phyloP scores from a whole-genome alignment of 805 yeast genomes.

The Myxozyma udenii region DNA sequence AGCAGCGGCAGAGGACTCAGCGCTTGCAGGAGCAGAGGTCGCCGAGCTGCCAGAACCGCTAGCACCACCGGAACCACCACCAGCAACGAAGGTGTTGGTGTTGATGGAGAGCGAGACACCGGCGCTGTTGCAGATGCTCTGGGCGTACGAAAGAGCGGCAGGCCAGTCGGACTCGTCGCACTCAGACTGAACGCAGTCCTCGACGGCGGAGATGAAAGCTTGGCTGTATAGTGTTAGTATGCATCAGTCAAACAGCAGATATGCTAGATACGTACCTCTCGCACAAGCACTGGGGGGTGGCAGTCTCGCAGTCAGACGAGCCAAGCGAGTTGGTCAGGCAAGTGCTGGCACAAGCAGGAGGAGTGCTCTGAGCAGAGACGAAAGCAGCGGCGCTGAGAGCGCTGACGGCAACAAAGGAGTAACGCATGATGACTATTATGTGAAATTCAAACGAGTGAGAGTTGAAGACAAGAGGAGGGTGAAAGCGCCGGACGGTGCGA shows the following conservation, averaged over 20 bases:
- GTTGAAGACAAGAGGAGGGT: not conserved
- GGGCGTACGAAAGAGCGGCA: conserved; percentile 25
- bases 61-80: conserved; percentile 4
- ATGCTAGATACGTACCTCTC: conserved; percentile 5
- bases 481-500: not conserved
- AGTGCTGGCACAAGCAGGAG: conserved; percentile 25
- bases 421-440: not conserved
- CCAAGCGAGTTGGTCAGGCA: conserved; percentile 20
- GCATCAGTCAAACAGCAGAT: not conserved
- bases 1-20: not conserved
- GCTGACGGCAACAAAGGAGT: not conserved
- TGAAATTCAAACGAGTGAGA: not conserved
- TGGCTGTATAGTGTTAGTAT: not conserved
- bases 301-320: conserved; percentile 24
- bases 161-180: conserved; percentile 19
- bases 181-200: conserved; percentile 19
- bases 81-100: conserved; percentile 19
- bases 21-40: conserved; percentile 1
- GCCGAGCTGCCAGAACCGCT: conserved; percentile 1
- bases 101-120: conserved; percentile 24
- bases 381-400: conserved; percentile 5
- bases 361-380: conserved; percentile 17
- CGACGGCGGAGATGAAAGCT: conserved; percentile 22
- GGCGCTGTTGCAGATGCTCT: conserved; percentile 24
- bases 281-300: conserved; percentile 22